A percentile compares a stretch with the other conserved stretches of the same genome.
Conservation (phyloP, 2,329 filamentous ascomycete genomes). For the Fusarium sp. region DNA sequence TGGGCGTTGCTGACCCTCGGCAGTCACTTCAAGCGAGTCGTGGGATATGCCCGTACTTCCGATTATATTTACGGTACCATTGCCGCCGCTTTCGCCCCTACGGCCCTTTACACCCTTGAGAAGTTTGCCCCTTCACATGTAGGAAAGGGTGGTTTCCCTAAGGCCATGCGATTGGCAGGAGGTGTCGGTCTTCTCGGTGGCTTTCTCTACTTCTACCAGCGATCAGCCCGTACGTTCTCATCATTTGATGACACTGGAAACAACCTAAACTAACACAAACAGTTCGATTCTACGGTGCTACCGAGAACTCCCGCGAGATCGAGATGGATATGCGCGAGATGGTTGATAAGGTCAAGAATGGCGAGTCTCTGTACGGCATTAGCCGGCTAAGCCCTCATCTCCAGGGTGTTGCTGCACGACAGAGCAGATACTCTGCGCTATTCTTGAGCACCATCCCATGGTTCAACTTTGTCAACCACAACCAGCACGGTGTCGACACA, state of each 20-base stretch:
- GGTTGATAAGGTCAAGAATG: conserved; percentile 94
- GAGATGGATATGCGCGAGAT: conserved; percentile 99
- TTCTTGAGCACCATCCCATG: conserved; percentile 90
- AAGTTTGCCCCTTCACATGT: conserved; percentile 86
- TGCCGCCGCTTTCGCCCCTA: conserved; percentile 79
- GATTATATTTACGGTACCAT: conserved; percentile 82
- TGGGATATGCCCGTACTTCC: conserved; percentile 85
- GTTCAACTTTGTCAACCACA: conserved; percentile 99
- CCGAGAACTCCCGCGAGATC: conserved; percentile 90
- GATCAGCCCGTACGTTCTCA: conserved; percentile 78
- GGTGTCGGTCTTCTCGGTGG: conserved; percentile 81
- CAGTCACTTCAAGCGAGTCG: conserved; percentile 91
- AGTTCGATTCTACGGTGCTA: conserved; percentile 97
- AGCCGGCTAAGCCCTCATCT: conserved; percentile 85
- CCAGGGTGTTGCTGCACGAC: conserved; percentile 91
- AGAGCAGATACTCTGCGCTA: conserved; percentile 90
- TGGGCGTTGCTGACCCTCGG: conserved; percentile 48
- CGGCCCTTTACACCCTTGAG: conserved; percentile 83
- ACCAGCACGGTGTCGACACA: conserved; percentile 94
- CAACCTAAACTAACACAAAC: conserved; percentile 2
- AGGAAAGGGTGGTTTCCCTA: conserved; percentile 83
- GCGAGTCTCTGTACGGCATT: conserved; percentile 88
- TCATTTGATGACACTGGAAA: neutral
- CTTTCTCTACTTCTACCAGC: conserved; percentile 87
- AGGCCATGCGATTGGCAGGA: conserved; percentile 83